Evolutionary conservation across 305 asterid species (phyloP).

Genomic region (Solanum chacoense): DNA sequence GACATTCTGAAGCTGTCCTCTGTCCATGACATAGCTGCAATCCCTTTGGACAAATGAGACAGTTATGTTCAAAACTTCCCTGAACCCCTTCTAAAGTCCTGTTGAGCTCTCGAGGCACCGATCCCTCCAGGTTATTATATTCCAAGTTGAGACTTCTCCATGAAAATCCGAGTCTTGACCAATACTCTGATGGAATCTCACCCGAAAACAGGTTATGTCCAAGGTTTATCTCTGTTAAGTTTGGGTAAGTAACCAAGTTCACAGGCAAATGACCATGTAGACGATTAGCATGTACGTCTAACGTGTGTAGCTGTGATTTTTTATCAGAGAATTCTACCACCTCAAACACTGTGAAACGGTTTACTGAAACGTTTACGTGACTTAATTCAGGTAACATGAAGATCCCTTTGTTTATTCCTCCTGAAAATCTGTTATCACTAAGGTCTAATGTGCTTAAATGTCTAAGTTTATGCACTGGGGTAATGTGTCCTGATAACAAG

Average conservation of each 20-base stretch:
- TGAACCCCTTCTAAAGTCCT: neutral
- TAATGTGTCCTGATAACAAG: constrained; percentile 26
- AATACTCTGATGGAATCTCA: constrained; percentile 25
- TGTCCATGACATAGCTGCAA: constrained; percentile 25
- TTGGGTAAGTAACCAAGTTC: constrained; percentile 18
- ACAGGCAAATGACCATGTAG: constrained; percentile 29
- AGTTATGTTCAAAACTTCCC: constrained; percentile 34
- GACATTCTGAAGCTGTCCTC: constrained; percentile 33
- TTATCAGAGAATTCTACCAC: constrained; percentile 6
- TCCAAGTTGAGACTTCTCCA: constrained; percentile 33
- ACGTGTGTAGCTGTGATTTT: constrained; percentile 13
- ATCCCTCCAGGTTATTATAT: constrained; percentile 30
- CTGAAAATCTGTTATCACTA: constrained; percentile 33
- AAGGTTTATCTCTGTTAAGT: constrained; percentile 22
- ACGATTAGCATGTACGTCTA: constrained; percentile 23
- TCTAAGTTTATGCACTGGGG: constrained; percentile 15
- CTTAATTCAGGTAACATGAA: constrained; percentile 19
- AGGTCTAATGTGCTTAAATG: constrained; percentile 21
- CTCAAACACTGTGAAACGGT: constrained; percentile 19
- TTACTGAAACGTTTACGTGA: constrained; percentile 18
- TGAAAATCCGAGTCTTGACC: constrained; percentile 3
- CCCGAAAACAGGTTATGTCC: constrained; percentile 35
- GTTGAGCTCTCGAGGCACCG: constrained; percentile 17
- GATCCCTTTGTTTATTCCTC: constrained; percentile 13
- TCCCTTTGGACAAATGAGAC: constrained; percentile 20